Percentiles rank a stretch among this genome's conserved stretches.
These are phyloP conservation scores for Scleroderma citrinum DNA, from an alignment of 768 basidiomycete species.

Conservation along the genomic window DNA sequence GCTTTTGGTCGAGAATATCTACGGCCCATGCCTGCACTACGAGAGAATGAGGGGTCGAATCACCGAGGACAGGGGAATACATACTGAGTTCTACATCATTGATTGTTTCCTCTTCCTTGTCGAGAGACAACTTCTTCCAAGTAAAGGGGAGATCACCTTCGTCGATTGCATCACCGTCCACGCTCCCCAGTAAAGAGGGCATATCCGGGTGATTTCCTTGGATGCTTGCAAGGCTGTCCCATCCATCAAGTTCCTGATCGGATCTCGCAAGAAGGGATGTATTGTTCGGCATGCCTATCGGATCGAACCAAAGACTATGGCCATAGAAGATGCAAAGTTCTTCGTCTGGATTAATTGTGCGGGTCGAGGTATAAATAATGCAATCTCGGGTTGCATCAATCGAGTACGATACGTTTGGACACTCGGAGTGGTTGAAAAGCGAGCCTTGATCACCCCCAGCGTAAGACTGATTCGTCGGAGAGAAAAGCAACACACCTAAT, in stretches of 20 bases:
- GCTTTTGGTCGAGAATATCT: slow-evolving; percentile 57
- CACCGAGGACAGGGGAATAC: neutral
- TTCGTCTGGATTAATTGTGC: slow-evolving; percentile 50
- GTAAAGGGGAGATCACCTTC: slow-evolving; percentile 64
- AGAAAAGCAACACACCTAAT: slow-evolving; percentile 45
- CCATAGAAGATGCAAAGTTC: slow-evolving; percentile 81
- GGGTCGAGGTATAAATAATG: slow-evolving; percentile 56
- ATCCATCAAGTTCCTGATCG: slow-evolving; percentile 2
- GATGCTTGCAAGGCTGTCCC: slow-evolving; percentile 5
- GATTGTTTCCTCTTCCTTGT: slow-evolving; percentile 53
- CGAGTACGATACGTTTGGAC: slow-evolving; percentile 65
- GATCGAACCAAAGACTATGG: slow-evolving; percentile 59
- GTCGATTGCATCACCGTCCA: slow-evolving; percentile 40
- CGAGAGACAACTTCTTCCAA: slow-evolving; percentile 51
- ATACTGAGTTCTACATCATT: slow-evolving; percentile 41
- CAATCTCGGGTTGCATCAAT: slow-evolving; percentile 49
- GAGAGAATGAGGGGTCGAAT: neutral
- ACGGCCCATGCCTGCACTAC: slow-evolving; percentile 74
- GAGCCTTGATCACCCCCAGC: slow-evolving; percentile 50
- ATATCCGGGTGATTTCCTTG: neutral
- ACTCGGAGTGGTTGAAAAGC: slow-evolving; percentile 70
- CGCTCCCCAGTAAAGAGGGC: slow-evolving; percentile 30
- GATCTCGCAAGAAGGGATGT: neutral
- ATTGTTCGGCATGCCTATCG: slow-evolving; percentile 21
- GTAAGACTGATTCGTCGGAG: neutral